Percentiles rank a stretch among this genome's conserved stretches.
phyloP scores from a whole-genome alignment of 495 filamentous ascomycete species.

The Aspergillus kassunensis region DNA sequence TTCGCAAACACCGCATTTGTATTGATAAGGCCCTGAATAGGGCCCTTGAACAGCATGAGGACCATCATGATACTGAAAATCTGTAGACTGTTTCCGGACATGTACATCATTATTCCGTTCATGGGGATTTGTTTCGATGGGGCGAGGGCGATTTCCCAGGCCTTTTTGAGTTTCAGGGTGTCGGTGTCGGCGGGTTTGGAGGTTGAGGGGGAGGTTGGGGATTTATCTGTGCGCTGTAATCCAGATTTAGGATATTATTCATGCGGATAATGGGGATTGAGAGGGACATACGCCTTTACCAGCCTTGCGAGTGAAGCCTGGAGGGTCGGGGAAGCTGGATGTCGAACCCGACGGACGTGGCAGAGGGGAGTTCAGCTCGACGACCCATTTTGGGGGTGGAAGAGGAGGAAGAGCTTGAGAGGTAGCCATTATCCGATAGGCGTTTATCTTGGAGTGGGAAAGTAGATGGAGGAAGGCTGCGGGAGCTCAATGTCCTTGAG shows the following conservation, averaged over 20 bases:
- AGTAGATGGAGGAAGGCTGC: not conserved
- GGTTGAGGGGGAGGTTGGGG: slow-evolving; percentile 18
- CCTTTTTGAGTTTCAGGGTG: slow-evolving; percentile 93
- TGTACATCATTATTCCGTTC: slow-evolving; percentile 99
- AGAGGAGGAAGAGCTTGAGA: slow-evolving; percentile 39
- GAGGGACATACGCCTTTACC: slow-evolving; percentile 36
- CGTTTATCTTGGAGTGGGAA: not conserved
- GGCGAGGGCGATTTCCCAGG: slow-evolving; percentile 94
- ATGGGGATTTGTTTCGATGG: slow-evolving; percentile 94
- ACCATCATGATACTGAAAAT: slow-evolving; percentile 99
- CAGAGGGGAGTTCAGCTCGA: slow-evolving; percentile 67
- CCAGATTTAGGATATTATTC: slow-evolving; percentile 17
- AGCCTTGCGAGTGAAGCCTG: slow-evolving; percentile 64
- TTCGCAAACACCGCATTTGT: slow-evolving; percentile 78
- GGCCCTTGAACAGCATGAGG: slow-evolving; percentile 96
- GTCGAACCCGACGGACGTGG: slow-evolving; percentile 53
- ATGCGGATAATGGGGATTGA: not conserved
- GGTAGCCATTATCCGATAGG: slow-evolving; percentile 27
- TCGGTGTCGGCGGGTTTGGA: slow-evolving; percentile 74
- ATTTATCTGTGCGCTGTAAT: slow-evolving; percentile 38
- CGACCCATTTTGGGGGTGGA: slow-evolving; percentile 73
- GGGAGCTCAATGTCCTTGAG: not conserved
- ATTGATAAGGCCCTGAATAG: slow-evolving; percentile 74
- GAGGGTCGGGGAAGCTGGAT: slow-evolving; percentile 72
- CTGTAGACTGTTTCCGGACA: slow-evolving; percentile 97